A percentile compares a stretch with the other conserved stretches of the same genome.
Evolutionary conservation across 139 green algal species (phyloP).

Genomic region (Chara braunii): DNA sequence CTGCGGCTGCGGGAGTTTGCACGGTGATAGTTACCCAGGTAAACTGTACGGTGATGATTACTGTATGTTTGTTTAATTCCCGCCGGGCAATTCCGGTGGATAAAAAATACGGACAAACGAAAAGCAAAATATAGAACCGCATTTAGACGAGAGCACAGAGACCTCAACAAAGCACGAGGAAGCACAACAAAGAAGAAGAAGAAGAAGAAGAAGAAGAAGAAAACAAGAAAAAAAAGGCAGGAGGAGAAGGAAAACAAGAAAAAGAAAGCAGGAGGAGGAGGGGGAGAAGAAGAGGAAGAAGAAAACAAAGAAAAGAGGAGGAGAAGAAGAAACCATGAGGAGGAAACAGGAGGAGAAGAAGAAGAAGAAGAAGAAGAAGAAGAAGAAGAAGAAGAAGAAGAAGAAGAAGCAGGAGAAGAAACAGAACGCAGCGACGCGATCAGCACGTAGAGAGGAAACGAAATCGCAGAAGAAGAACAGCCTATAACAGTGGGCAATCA

Average conservation of each 20-base stretch:
- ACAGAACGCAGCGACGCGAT: too few species aligned
- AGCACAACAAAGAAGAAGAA: background rate
- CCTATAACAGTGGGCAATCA: too few species aligned
- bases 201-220: background rate
- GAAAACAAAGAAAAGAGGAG: conserved; percentile 26
- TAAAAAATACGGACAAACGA: too few species aligned
- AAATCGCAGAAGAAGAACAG: too few species aligned
- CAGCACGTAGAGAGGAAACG: too few species aligned
- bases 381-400: background rate
- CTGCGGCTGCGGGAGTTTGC: conserved; percentile 21
- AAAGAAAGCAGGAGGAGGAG: conserved; percentile 13
- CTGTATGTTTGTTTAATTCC: background rate
- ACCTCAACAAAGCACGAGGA: too few species aligned
- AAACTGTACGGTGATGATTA: background rate
- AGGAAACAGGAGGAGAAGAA: background rate
- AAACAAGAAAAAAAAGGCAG: background rate
- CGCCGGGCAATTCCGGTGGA: too few species aligned
- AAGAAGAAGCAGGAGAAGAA: background rate
- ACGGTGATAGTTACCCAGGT: conserved; percentile 44
- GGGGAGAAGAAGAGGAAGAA: conserved; percentile 37
- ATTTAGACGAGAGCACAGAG: too few species aligned
- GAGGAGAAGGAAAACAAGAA: background rate
- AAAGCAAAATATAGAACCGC: too few species aligned
- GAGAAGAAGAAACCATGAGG: background rate
- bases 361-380: conserved; percentile 11